Evolutionary conservation across 495 filamentous ascomycete species (phyloP).

Genomic region (Lindgomyces ingoldianus): DNA sequence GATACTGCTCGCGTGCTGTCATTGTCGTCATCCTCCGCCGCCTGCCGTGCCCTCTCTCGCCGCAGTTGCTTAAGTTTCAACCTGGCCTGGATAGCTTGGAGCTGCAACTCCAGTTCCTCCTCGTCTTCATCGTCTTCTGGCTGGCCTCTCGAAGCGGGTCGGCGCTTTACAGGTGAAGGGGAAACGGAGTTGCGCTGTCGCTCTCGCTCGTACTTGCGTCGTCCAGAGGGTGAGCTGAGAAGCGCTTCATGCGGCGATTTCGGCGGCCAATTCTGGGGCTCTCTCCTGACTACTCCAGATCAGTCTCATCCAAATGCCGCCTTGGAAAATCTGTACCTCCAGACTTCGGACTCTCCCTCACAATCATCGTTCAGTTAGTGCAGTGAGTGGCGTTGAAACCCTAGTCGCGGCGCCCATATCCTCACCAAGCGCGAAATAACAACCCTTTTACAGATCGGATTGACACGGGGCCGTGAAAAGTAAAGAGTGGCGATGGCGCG

Average conservation of each 20-base stretch:
- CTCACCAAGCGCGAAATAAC: conserved; percentile 6
- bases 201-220: conserved; percentile 56
- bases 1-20: conserved; percentile 16
- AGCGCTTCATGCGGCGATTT: conserved; percentile 83
- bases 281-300: conserved; percentile 28
- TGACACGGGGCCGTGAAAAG: not conserved
- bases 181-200: conserved; percentile 31
- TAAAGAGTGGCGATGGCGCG: not conserved
- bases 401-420: conserved; percentile 27
- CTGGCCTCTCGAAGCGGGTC: conserved; percentile 37
- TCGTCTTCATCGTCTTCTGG: conserved; percentile 77
- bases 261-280: conserved; percentile 75
- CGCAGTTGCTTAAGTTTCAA: conserved; percentile 84
- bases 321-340: conserved; percentile 5
- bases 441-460: not conserved
- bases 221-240: conserved; percentile 76
- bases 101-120: conserved; percentile 77
- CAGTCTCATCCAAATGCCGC: conserved; percentile 1
- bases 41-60: conserved; percentile 46
- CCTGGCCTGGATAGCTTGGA: conserved; percentile 82
- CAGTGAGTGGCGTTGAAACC: not conserved
- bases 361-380: conserved; percentile 33
- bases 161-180: conserved; percentile 59
- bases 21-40: conserved; percentile 22
- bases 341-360: conserved; percentile 31